phyloP scores from a whole-genome alignment of 805 yeast genomes.

The Hanseniaspora guilliermondii region DNA sequence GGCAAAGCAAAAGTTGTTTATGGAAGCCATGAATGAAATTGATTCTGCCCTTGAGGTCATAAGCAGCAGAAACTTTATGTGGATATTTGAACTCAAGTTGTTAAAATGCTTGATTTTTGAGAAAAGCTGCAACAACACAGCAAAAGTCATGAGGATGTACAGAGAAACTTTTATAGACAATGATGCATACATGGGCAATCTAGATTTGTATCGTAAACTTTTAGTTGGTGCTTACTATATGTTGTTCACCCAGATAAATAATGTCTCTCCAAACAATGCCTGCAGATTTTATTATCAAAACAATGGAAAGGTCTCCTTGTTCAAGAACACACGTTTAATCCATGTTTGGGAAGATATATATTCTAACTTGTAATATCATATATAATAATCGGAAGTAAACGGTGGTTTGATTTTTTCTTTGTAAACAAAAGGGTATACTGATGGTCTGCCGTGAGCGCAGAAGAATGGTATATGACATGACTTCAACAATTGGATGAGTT shows the following conservation, averaged over 20 bases:
- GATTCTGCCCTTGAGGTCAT: background rate
- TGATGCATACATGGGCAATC: background rate
- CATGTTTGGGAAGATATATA: background rate
- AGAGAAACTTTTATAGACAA: background rate
- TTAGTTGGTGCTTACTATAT: background rate
- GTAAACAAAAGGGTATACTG: constrained; percentile 40
- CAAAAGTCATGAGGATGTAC: background rate
- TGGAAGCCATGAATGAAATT: background rate
- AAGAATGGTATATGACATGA: constrained; percentile 51
- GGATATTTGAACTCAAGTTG: constrained; percentile 6
- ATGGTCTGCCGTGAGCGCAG: constrained; percentile 83
- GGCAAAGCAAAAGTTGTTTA: background rate
- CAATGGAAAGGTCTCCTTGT: background rate
- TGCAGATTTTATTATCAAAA: background rate
- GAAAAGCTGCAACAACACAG: background rate
- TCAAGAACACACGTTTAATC: background rate
- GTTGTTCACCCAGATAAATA: background rate
- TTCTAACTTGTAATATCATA: background rate
- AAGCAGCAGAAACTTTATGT: background rate
- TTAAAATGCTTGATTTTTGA: background rate
- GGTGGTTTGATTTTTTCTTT: background rate
- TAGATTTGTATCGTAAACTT: background rate
- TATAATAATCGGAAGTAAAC: background rate
- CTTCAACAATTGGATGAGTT: constrained; percentile 33
- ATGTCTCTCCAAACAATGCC: background rate